Percentiles rank a stretch among this genome's conserved stretches.
phyloP scores from a whole-genome alignment of 352 stramenopile species.

The Phytophthora cryptogea region DNA sequence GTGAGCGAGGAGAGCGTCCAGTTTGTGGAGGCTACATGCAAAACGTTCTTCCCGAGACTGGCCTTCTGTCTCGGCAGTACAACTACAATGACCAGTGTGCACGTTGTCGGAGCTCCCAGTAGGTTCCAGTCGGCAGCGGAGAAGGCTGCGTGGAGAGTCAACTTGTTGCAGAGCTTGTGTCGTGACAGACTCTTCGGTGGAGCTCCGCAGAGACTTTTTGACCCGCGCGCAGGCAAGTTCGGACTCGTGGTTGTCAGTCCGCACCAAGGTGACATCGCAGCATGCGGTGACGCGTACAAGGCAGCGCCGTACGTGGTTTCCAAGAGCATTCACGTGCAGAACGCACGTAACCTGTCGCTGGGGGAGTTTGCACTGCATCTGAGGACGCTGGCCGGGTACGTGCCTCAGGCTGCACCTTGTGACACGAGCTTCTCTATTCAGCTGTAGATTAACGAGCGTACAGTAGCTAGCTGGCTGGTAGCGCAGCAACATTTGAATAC shows the following conservation, averaged over 20 bases:
- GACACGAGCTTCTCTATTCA: conserved; percentile 60
- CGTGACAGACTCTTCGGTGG: conserved; percentile 60
- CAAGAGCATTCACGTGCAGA: conserved; percentile 65
- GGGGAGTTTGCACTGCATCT: conserved; percentile 64
- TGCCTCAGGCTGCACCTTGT: conserved; percentile 55
- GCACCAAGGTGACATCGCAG: conserved; percentile 57
- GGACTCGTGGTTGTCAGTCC: conserved; percentile 65
- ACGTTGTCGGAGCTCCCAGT: conserved; percentile 59
- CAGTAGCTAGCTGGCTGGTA: neutral
- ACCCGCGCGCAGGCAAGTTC: conserved; percentile 47
- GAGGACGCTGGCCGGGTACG: conserved; percentile 55
- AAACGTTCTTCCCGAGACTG: conserved; percentile 63
- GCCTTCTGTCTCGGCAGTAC: conserved; percentile 60
- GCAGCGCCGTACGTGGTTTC: conserved; percentile 58
- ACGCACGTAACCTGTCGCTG: conserved; percentile 49
- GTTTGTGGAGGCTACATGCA: conserved; percentile 68
- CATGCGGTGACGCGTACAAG: conserved; percentile 56
- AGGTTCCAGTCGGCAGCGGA: conserved; percentile 56
- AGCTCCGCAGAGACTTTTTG: conserved; percentile 45
- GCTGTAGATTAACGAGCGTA: conserved; percentile 27
- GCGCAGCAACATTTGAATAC: too few relatives aligned
- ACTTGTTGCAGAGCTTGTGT: conserved; percentile 59
- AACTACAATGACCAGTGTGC: conserved; percentile 57
- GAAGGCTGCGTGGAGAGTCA: conserved; percentile 59
- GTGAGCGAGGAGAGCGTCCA: conserved; percentile 64